phyloP scores from a whole-genome alignment of 2,329 filamentous ascomycete species.

The Pyrenophora tritici-repentis region DNA sequence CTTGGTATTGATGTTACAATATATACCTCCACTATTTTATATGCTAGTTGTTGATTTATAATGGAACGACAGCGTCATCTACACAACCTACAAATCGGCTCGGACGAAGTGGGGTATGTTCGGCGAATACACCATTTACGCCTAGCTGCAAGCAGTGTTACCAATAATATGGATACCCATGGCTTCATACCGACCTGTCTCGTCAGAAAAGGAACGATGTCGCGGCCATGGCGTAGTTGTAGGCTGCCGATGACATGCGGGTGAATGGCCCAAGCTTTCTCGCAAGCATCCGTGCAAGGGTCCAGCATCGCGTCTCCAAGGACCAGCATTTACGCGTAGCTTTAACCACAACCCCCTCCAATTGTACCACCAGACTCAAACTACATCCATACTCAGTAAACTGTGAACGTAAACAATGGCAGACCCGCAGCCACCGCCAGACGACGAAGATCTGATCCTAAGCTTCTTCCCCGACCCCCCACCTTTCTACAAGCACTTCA shows the following conservation, averaged over 20 bases:
- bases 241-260: not conserved
- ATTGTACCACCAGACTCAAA: not conserved
- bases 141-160: too few relatives aligned
- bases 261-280: slow-evolving; percentile 7
- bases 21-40: slow-evolving; percentile 1
- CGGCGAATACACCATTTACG: too few relatives aligned
- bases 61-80: slow-evolving; percentile 6
- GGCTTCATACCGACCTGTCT: too few relatives aligned
- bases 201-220: too few relatives aligned
- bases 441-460: slow-evolving; percentile 30
- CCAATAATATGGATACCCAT: too few relatives aligned
- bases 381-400: not conserved
- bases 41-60: slow-evolving; percentile 7
- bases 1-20: not conserved
- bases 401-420: slow-evolving; percentile 12
- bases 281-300: slow-evolving; percentile 8
- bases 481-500: slow-evolving; percentile 89
- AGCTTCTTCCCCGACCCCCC: slow-evolving; percentile 80
- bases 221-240: not conserved
- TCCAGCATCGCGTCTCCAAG: slow-evolving; percentile 8
- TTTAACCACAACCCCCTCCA: not conserved
- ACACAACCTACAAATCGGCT: not conserved
- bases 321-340: not conserved
- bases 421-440: slow-evolving; percentile 18
- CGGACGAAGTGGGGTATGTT: slow-evolving; percentile 3